Evolutionary conservation across 176 grass and related monocot genomes (phyloP).

Genomic region (Puccinellia tenuiflora): DNA sequence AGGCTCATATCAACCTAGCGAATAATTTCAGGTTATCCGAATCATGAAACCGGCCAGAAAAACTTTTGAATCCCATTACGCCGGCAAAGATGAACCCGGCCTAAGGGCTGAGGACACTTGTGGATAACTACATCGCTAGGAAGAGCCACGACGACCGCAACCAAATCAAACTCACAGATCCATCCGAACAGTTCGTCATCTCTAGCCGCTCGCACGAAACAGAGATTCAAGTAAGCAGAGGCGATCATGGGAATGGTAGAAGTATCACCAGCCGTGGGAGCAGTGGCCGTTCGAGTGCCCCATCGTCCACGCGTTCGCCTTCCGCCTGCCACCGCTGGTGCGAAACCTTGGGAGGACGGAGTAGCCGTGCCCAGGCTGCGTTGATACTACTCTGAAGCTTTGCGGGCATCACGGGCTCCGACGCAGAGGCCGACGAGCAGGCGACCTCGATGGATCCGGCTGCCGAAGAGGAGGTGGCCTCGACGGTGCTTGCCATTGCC

Average conservation of each 20-base stretch:
- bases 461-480: background rate
- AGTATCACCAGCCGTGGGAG: constrained; percentile 44
- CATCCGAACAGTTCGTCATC: background rate
- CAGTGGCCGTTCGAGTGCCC: constrained; percentile 50
- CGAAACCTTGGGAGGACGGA: background rate
- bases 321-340: background rate
- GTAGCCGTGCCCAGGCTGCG: background rate
- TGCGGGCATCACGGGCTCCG: background rate
- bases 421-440: background rate
- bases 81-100: background rate
- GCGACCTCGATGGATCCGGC: background rate
- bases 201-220: background rate
- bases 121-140: no score
- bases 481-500: background rate
- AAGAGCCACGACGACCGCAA: background rate
- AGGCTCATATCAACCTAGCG: background rate
- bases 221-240: background rate
- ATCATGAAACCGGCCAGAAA: background rate
- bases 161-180: background rate
- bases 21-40: background rate
- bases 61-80: background rate
- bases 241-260: background rate
- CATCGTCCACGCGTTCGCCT: constrained; percentile 20
- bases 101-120: background rate
- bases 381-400: background rate